Conservation (phyloP, 2,329 filamentous ascomycete species). For the Chaetomiaceae sp. region DNA sequence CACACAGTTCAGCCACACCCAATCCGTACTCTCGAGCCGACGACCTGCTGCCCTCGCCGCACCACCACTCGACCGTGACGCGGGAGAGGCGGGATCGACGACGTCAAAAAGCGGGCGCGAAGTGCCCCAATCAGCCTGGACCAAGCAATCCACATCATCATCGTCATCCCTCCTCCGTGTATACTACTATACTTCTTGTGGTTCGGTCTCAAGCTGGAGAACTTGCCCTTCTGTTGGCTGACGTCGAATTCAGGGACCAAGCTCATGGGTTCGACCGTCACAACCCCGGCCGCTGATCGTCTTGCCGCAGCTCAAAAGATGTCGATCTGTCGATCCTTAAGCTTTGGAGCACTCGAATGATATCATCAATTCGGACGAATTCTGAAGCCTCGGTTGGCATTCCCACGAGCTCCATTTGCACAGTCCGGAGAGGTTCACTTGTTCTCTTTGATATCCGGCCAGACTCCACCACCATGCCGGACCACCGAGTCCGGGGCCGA, state of each 20-base stretch:
- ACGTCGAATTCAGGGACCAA: background rate
- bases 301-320: background rate
- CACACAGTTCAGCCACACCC: too few relatives aligned
- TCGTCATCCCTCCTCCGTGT: background rate
- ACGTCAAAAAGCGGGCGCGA: slow-evolving; percentile 8
- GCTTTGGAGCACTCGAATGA: background rate
- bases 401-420: too few relatives aligned
- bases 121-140: slow-evolving; percentile 2
- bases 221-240: background rate
- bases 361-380: background rate
- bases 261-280: background rate
- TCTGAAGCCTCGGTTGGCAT: too few relatives aligned
- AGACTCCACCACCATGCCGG: too few relatives aligned
- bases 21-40: too few relatives aligned
- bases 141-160: background rate
- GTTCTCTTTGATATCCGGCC: background rate
- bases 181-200: too few relatives aligned
- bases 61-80: background rate
- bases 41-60: background rate
- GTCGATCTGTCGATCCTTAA: slow-evolving; percentile 14
- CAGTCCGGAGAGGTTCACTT: background rate
- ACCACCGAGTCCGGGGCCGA: background rate
- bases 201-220: background rate
- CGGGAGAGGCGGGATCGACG: background rate
- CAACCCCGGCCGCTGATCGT: slow-evolving; percentile 4